Evolutionary conservation across 2,329 filamentous ascomycete genomes (phyloP).

Genomic region (Phialophora macrospora): DNA sequence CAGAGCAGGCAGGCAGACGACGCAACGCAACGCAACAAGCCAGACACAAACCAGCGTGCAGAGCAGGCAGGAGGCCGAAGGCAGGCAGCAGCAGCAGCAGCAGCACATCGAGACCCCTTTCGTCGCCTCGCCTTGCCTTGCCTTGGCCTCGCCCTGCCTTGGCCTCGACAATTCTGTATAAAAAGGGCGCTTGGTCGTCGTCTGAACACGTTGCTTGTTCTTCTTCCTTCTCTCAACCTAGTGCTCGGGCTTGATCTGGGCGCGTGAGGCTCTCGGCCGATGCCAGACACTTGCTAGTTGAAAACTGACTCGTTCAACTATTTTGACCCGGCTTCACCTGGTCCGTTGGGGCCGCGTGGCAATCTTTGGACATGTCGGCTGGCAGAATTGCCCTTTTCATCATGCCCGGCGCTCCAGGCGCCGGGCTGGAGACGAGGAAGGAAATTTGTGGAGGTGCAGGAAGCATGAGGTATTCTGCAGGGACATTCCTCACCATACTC

Average conservation of each 20-base stretch:
- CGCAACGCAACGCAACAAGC: too few relatives aligned
- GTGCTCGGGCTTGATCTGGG: neutral
- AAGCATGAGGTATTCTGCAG: neutral
- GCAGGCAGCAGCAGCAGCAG: neutral
- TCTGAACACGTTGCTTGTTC: neutral
- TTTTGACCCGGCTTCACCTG: neutral
- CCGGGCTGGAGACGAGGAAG: neutral
- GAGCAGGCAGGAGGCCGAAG: too few relatives aligned
- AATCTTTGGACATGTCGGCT: neutral
- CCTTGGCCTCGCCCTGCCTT: too few relatives aligned
- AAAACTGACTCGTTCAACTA: neutral
- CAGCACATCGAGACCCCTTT: neutral
- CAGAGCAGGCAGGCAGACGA: too few relatives aligned
- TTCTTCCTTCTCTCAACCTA: neutral
- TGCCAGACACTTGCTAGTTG: constrained; percentile 2
- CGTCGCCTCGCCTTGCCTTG: too few relatives aligned
- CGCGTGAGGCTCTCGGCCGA: neutral
- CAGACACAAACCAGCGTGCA: too few relatives aligned
- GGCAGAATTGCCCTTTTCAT: neutral
- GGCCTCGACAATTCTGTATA: neutral
- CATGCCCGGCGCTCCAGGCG: neutral
- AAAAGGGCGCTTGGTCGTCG: neutral
- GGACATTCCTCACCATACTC: neutral
- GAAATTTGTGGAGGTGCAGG: neutral
- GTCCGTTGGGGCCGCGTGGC: neutral